These are phyloP conservation scores for Vitis hybrid DNA, from an alignment of 177 flowering plant genomes.

Conservation along the genomic window DNA sequence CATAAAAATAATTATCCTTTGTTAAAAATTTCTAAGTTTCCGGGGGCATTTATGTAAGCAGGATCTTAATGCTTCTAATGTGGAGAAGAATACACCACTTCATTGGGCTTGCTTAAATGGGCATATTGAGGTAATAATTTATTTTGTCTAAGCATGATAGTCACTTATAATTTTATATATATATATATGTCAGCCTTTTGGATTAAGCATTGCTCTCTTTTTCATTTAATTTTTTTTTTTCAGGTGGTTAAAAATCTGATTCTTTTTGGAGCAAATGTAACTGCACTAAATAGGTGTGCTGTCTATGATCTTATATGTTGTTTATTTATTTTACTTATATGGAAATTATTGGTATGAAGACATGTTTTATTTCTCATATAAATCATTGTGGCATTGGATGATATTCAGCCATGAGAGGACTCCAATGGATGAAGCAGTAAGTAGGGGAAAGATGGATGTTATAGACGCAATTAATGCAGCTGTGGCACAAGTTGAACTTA, in stretches of 20 bases:
- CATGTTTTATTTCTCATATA: neutral
- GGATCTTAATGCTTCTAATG: constrained; percentile 76
- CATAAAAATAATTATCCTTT: neutral
- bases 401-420: constrained; percentile 67
- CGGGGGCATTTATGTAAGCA: constrained; percentile 23
- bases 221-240: neutral
- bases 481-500: constrained; percentile 57
- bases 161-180: neutral
- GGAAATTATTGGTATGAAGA: neutral
- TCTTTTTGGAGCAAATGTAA: constrained; percentile 64
- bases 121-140: constrained; percentile 62
- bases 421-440: constrained; percentile 84
- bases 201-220: no score
- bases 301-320: constrained; percentile 1
- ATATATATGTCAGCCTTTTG: no score
- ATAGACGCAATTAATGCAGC: constrained; percentile 71
- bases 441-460: constrained; percentile 64
- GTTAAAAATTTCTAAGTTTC: neutral
- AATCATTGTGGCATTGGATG: neutral
- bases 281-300: constrained; percentile 64
- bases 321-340: neutral
- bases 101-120: constrained; percentile 98
- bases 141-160: neutral
- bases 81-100: constrained; percentile 85
- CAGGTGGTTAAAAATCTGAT: constrained; percentile 76